Percentiles rank a stretch among this genome's conserved stretches.
phyloP scores from a whole-genome alignment of 257 asterid species.

The Primulina huaijiensis region DNA sequence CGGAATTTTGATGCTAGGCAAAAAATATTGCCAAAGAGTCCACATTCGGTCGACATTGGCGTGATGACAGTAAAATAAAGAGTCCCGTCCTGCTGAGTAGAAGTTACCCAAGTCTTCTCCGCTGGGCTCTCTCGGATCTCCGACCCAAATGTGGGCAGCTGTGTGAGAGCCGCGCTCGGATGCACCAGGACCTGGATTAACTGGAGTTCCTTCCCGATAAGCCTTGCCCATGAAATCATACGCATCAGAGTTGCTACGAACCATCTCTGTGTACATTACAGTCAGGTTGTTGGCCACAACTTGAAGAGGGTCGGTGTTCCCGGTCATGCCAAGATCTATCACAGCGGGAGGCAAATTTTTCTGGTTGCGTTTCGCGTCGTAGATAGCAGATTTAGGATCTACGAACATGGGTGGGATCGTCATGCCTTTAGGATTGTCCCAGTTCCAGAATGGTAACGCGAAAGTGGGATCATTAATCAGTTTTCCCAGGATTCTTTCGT shows the following conservation, averaged over 20 bases:
- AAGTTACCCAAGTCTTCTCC: not conserved
- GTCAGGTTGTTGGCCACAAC: constrained; percentile 14
- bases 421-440: constrained; percentile 10
- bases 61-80: not conserved
- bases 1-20: not conserved
- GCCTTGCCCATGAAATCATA: constrained; percentile 22
- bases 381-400: constrained; percentile 14
- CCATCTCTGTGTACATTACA: constrained; percentile 19
- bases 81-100: not conserved
- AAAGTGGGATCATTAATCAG: constrained; percentile 1
- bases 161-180: constrained; percentile 24
- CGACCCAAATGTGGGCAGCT: constrained; percentile 9
- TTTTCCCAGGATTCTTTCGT: constrained; percentile 25
- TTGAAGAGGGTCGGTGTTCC: not conserved
- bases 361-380: constrained; percentile 19
- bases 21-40: constrained; percentile 28
- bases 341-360: constrained; percentile 16
- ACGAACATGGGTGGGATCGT: constrained; percentile 15
- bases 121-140: not conserved
- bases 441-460: not conserved
- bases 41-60: constrained; percentile 33
- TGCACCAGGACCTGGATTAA: constrained; percentile 23
- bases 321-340: constrained; percentile 17
- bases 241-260: constrained; percentile 1
- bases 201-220: constrained; percentile 14